Conservation (phyloP, 2,329 filamentous ascomycete genomes). For the Ilyonectria robusta region DNA sequence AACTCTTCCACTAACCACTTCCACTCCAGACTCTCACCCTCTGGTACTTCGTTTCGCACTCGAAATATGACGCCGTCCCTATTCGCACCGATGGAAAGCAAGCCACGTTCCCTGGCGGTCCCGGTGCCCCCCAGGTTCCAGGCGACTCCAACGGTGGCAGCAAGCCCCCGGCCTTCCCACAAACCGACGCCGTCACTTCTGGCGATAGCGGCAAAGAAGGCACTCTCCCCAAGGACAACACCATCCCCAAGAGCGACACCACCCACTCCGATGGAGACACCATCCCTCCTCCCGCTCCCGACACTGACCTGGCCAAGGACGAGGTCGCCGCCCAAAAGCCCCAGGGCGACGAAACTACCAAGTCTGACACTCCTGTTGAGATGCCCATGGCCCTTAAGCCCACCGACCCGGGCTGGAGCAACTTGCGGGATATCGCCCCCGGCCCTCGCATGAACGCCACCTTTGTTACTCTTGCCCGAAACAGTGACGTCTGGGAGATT, state of each 20-base stretch:
- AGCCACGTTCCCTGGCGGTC: slow-evolving; percentile 42
- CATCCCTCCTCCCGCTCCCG: slow-evolving; percentile 26
- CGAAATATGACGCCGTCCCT: slow-evolving; percentile 61
- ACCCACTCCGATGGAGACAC: neutral
- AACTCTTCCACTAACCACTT: slow-evolving; percentile 30
- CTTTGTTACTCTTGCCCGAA: slow-evolving; percentile 95
- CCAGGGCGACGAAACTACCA: slow-evolving; percentile 20
- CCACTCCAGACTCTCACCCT: slow-evolving; percentile 56
- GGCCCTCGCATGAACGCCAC: slow-evolving; percentile 94
- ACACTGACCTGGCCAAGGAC: slow-evolving; percentile 38
- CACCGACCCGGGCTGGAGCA: slow-evolving; percentile 66
- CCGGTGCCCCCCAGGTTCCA: slow-evolving; percentile 41
- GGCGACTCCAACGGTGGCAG: slow-evolving; percentile 39
- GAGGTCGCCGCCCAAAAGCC: slow-evolving; percentile 38
- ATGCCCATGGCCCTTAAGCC: slow-evolving; percentile 68
- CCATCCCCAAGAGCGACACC: neutral
- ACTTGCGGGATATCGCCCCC: slow-evolving; percentile 66
- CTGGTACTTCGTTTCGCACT: slow-evolving; percentile 84
- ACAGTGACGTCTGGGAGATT: slow-evolving; percentile 96
- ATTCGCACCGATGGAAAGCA: slow-evolving; percentile 38
- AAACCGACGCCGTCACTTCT: slow-evolving; percentile 28
- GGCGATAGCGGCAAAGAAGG: neutral
- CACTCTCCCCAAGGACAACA: too few relatives aligned
- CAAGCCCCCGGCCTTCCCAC: slow-evolving; percentile 44
- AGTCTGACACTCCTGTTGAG: slow-evolving; percentile 51